A percentile compares a stretch with the other conserved stretches of the same genome.
phyloP scores from a whole-genome alignment of 225 moss, liverwort and hornwort genomes.

The Straminergon stramineum region DNA sequence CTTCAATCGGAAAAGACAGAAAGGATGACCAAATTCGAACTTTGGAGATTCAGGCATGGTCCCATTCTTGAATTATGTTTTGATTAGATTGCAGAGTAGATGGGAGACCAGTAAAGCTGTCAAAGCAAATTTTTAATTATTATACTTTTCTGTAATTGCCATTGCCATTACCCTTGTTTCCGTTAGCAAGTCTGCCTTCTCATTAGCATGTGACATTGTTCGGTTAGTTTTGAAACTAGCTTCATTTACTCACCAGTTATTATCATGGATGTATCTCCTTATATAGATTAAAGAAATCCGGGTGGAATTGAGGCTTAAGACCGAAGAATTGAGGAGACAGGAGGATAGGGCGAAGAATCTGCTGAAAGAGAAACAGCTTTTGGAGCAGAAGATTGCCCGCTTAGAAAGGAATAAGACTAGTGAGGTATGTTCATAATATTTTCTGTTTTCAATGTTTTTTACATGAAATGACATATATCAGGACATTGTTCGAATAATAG shows the following conservation, averaged over 20 bases:
- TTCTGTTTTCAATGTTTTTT: too few relatives aligned
- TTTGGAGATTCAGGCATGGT: conserved; percentile 65
- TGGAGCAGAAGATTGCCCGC: conserved; percentile 84
- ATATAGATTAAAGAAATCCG: conserved; percentile 70
- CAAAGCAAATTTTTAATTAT: neutral
- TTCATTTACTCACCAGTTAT: neutral
- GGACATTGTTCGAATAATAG: neutral
- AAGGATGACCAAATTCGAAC: conserved; percentile 57
- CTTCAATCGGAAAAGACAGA: conserved; percentile 57
- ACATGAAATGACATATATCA: neutral
- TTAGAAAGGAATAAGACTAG: conserved; percentile 72
- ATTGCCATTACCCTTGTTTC: neutral
- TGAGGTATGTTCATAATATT: conserved; percentile 33
- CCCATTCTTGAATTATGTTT: neutral
- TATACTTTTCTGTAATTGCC: neutral
- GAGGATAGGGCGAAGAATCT: conserved; percentile 62
- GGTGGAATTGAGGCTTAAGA: conserved; percentile 53
- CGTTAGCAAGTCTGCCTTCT: neutral
- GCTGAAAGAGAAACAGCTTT: conserved; percentile 74
- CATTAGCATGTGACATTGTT: neutral
- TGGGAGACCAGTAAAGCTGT: neutral
- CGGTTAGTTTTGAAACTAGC: neutral
- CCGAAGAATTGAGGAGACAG: conserved; percentile 71
- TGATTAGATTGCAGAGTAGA: neutral
- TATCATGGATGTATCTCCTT: neutral